phyloP scores from a whole-genome alignment of 768 basidiomycete genomes.

The Favolaschia claudopus region DNA sequence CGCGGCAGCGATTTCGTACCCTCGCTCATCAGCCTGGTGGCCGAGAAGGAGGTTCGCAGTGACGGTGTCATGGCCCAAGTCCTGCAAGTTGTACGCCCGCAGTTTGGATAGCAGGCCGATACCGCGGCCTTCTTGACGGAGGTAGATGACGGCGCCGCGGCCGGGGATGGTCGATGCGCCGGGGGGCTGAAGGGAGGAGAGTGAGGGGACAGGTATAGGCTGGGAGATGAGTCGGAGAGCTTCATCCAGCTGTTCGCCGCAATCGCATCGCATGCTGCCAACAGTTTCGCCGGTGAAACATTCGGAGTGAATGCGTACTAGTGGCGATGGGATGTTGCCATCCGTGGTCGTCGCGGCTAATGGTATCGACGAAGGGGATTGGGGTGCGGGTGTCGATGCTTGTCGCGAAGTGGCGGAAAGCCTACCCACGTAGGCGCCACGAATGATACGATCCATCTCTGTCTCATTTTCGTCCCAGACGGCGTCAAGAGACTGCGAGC shows the following conservation, averaged over 20 bases:
- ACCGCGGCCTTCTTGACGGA: conserved; percentile 97
- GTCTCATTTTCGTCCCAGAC: conserved; percentile 88
- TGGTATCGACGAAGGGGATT: too few species aligned
- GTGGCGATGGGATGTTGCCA: conserved; percentile 67
- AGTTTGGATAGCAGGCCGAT: conserved; percentile 97
- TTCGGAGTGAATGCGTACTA: conserved; percentile 96
- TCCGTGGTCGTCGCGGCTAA: conserved; percentile 21
- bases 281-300: conserved; percentile 99
- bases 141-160: conserved; percentile 92
- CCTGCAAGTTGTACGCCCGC: conserved; percentile 96
- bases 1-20: conserved; percentile 90
- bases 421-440: conserved; percentile 93
- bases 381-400: conserved; percentile 49
- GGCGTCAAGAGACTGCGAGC: conserved; percentile 82
- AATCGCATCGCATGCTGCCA: conserved; percentile 98
- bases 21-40: conserved; percentile 91
- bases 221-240: conserved; percentile 90
- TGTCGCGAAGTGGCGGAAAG: conserved; percentile 64
- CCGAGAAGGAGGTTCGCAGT: conserved; percentile 96
- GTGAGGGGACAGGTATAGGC: conserved; percentile 59
- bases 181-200: conserved; percentile 39
- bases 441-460: conserved; percentile 89
- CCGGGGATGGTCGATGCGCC: conserved; percentile 65
- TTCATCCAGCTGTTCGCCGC: conserved; percentile 98
- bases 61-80: conserved; percentile 98